Evolutionary conservation across 208 protist species (phyloP).

Genomic region (Crithidia fasciculata): DNA sequence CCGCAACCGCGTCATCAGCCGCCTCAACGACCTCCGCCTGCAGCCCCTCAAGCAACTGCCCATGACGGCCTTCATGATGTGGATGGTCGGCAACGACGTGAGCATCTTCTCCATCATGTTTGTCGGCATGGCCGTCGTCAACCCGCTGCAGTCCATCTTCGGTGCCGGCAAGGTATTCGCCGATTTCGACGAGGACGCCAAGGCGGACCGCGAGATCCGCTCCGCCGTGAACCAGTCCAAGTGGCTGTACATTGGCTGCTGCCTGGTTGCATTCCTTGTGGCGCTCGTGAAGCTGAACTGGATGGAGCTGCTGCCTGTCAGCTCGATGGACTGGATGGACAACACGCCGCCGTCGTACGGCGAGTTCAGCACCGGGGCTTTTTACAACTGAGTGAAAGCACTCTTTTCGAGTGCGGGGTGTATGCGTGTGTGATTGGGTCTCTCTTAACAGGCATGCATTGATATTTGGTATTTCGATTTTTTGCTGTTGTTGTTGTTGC

Average conservation of each 20-base stretch:
- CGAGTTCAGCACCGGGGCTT: slow-evolving; percentile 59
- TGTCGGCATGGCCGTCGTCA: slow-evolving; percentile 86
- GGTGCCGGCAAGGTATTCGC: slow-evolving; percentile 52
- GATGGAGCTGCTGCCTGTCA: slow-evolving; percentile 86
- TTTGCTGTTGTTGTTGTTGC: no score
- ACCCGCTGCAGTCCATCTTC: slow-evolving; percentile 73
- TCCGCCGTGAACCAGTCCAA: slow-evolving; percentile 63
- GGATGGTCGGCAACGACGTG: slow-evolving; percentile 89
- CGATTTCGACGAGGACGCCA: slow-evolving; percentile 73
- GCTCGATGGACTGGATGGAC: slow-evolving; percentile 84
- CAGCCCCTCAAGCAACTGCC: slow-evolving; percentile 84
- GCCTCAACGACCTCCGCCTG: slow-evolving; percentile 73
- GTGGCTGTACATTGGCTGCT: slow-evolving; percentile 83
- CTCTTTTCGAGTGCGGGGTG: neutral
- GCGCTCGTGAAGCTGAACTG: slow-evolving; percentile 84
- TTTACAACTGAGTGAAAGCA: slow-evolving; percentile 12
- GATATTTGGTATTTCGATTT: no score
- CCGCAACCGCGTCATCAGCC: slow-evolving; percentile 50
- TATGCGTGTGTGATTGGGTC: neutral
- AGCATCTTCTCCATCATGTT: slow-evolving; percentile 93
- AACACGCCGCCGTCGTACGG: slow-evolving; percentile 61
- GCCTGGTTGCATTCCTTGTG: slow-evolving; percentile 68
- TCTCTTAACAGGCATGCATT: neutral
- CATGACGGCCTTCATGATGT: slow-evolving; percentile 89
- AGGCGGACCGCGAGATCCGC: slow-evolving; percentile 55